These are phyloP conservation scores for Solanum aculeatissimum DNA, from an alignment of 305 asterid species.

Conservation along the genomic window DNA sequence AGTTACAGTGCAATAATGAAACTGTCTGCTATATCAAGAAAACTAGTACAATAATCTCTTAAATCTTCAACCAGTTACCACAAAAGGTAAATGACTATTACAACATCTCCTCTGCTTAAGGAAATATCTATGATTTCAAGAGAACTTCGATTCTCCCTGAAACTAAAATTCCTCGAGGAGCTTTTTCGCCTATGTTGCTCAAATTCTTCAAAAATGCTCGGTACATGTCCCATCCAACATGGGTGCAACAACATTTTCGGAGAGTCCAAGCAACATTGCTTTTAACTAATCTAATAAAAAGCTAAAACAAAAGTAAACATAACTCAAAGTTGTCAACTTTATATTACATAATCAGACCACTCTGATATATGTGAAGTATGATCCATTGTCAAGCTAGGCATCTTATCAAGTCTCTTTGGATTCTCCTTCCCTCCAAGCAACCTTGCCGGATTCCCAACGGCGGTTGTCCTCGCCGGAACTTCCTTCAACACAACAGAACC, in stretches of 20 bases:
- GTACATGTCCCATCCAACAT: background rate
- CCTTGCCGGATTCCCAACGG: slow-evolving; percentile 79
- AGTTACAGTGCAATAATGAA: background rate
- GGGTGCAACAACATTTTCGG: background rate
- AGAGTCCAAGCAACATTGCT: background rate
- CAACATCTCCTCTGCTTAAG: background rate
- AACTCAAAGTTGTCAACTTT: background rate
- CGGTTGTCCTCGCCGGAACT: slow-evolving; percentile 77
- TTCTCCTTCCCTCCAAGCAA: slow-evolving; percentile 77
- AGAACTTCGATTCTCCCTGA: background rate
- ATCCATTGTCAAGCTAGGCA: slow-evolving; percentile 84
- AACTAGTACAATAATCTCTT: background rate
- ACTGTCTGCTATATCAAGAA: background rate
- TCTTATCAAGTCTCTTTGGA: slow-evolving; percentile 48
- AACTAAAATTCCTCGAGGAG: background rate
- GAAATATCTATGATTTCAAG: background rate
- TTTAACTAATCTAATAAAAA: background rate
- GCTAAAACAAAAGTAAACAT: background rate
- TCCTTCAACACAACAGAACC: slow-evolving; percentile 70
- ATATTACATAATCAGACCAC: slow-evolving; percentile 89
- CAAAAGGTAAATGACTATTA: background rate
- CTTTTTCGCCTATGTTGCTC: background rate
- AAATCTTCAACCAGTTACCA: background rate
- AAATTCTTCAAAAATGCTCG: background rate
- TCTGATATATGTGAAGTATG: slow-evolving; percentile 40